These are phyloP conservation scores for Cytidiella melzeri DNA, from an alignment of 768 basidiomycete species.

Conservation along the genomic window DNA sequence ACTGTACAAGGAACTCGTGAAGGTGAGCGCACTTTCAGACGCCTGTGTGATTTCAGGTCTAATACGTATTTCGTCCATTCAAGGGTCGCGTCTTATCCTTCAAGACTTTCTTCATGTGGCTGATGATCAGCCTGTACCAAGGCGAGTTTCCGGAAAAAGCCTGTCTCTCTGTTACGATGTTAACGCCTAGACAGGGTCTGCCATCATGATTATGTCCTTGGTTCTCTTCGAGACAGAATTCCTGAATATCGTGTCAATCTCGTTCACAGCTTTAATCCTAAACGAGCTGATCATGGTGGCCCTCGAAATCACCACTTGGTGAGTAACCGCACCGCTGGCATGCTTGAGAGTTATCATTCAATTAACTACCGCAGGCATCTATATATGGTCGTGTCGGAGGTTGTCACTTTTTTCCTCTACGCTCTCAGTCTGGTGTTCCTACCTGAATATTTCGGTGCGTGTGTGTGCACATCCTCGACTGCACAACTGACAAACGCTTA, in stretches of 20 bases:
- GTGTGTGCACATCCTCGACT: neutral
- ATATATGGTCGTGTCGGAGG: conserved; percentile 91
- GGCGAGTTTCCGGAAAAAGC: conserved; percentile 42
- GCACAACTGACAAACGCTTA: conserved; percentile 7
- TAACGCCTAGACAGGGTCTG: conserved; percentile 54
- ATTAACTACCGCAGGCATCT: conserved; percentile 60
- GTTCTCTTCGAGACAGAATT: conserved; percentile 97
- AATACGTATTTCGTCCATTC: neutral
- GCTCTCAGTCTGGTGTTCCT: conserved; percentile 88
- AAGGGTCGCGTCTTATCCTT: conserved; percentile 92
- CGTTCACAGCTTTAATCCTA: conserved; percentile 90
- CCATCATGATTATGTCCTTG: conserved; percentile 98
- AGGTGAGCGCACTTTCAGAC: too few relatives aligned
- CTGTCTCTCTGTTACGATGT: neutral
- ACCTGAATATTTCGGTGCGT: conserved; percentile 94
- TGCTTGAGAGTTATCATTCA: neutral
- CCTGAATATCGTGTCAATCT: conserved; percentile 96
- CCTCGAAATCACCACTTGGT: conserved; percentile 97
- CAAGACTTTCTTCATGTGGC: conserved; percentile 98
- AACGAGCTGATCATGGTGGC: conserved; percentile 99
- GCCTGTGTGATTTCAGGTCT: neutral
- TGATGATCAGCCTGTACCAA: conserved; percentile 97
- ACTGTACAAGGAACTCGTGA: conserved; percentile 94
- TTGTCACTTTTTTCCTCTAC: conserved; percentile 86
- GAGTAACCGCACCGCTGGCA: neutral